Base-by-base conservation (phyloP, 2,329 filamentous ascomycete genomes). In the Fusarium sp. region DNA sequence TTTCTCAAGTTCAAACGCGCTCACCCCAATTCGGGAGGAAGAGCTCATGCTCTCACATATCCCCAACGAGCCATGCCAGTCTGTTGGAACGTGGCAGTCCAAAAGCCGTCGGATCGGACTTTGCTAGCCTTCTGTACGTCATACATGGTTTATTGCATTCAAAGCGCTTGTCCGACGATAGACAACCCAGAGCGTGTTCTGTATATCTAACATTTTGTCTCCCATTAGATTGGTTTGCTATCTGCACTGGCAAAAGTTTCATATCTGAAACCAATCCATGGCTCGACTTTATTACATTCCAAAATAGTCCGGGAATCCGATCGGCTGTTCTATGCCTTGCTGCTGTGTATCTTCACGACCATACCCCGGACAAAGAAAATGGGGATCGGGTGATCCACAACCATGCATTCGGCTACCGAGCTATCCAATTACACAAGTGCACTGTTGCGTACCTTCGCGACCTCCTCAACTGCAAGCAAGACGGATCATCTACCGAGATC, bases 1-100 rank as follows among this genome's bases (percentile, higher is more conserved):
- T 58, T 58, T 58, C 55, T 58, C 55, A 58, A 58, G 33, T 58
- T 58, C 55, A 58, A 58, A 58, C 55, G 55, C 55, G 39, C 55
- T 22, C 29, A 58, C 18, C 55, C 44, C 22, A 29, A 58, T 33
- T 41, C 22, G 25, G 55, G 41, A 58, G 55, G 55, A 58, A 58
- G 20, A 41, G 55, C 25, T 46, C 55, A 45, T n/a, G 36, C 36
- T 33, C 44, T 55, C 52, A 44, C 38, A 22, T 55, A 55, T 18
- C 52, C 52, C 42, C 52, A 55, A 55, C 52, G 52, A 55, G 52
- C 38, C 27, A 55, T 55, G 38, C 55, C 55, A 44, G 42, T 22
- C 11, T 46, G 55, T 47, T 58, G 55, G 55, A 58, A 58, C 12
- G 44, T 44, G 55, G 55, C 55, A 58, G 55, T 58, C 10, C 55